Conservation (phyloP, 139 green algal species). For the Picochlorum costavermella region DNA sequence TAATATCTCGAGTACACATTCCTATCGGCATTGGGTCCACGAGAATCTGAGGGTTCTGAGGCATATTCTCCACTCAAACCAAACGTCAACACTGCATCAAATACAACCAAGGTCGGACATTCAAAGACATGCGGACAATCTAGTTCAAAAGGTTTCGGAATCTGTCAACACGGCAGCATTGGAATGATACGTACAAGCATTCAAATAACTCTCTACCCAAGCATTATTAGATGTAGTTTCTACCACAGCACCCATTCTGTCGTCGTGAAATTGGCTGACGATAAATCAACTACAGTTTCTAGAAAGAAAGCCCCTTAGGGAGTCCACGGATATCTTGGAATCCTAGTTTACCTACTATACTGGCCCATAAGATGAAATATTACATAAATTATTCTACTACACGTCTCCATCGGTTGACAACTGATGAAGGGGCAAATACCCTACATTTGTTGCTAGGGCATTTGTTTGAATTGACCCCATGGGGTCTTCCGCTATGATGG, state of each 20-base stretch:
- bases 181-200: conserved; percentile 45
- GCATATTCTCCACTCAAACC: conserved; percentile 45
- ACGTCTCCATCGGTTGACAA: too few species aligned
- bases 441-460: too few species aligned
- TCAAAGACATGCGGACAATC: background rate
- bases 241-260: background rate
- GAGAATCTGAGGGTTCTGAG: conserved; percentile 17
- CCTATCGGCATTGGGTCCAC: conserved; percentile 23
- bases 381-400: too few species aligned
- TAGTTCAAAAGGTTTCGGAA: background rate
- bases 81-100: conserved; percentile 38
- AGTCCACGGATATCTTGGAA: too few species aligned
- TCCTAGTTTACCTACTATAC: too few species aligned
- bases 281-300: background rate
- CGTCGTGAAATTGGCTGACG: background rate
- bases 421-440: too few species aligned
- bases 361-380: too few species aligned
- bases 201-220: conserved; percentile 75
- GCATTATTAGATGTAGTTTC: conserved; percentile 36
- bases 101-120: background rate
- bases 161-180: background rate
- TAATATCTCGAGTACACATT: conserved; percentile 58
- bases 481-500: too few species aligned
- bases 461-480: too few species aligned
- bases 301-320: too few species aligned